phyloP scores from a whole-genome alignment of 2,329 filamentous ascomycete genomes.

The Sporothrix brunneoviolacea region DNA sequence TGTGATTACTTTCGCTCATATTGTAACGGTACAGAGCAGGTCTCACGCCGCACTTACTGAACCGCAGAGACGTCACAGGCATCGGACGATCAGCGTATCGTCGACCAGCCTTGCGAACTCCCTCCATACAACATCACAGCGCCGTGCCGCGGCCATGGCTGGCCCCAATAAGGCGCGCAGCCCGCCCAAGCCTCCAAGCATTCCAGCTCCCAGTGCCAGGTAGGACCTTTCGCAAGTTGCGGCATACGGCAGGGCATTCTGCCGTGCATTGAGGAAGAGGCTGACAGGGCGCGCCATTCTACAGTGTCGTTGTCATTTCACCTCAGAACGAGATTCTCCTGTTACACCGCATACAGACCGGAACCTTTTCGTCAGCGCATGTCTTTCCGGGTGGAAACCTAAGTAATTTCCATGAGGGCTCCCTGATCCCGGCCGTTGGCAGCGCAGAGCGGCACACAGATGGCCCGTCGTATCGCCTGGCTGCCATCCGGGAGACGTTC shows the following conservation, averaged over 20 bases:
- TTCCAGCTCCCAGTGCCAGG: conserved; percentile 31
- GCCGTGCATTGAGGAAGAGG: no score
- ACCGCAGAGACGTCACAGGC: no score
- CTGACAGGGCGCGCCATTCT: no score
- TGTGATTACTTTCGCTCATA: no score
- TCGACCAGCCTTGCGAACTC: no score
- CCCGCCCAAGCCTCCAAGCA: conserved; percentile 1
- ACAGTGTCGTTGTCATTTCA: conserved; percentile 79
- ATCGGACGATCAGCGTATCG: no score
- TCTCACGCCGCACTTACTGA: no score
- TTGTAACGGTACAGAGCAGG: no score
- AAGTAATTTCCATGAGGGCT: conserved; percentile 68
- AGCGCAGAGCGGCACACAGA: conserved; percentile 60
- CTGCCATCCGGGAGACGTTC: conserved; percentile 85
- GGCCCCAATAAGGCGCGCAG: neutral
- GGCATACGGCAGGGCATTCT: no score
- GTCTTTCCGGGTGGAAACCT: conserved; percentile 93
- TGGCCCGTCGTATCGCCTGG: conserved; percentile 66
- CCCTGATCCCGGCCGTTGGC: conserved; percentile 33
- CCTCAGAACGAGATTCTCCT: conserved; percentile 81
- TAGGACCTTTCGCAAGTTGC: no score
- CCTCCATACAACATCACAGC: neutral
- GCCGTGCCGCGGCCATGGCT: neutral
- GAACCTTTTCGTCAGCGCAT: conserved; percentile 82
- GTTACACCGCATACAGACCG: conserved; percentile 75